Evolutionary conservation across 805 yeast species (phyloP).

Genomic region (Lipomyces orientalis): DNA sequence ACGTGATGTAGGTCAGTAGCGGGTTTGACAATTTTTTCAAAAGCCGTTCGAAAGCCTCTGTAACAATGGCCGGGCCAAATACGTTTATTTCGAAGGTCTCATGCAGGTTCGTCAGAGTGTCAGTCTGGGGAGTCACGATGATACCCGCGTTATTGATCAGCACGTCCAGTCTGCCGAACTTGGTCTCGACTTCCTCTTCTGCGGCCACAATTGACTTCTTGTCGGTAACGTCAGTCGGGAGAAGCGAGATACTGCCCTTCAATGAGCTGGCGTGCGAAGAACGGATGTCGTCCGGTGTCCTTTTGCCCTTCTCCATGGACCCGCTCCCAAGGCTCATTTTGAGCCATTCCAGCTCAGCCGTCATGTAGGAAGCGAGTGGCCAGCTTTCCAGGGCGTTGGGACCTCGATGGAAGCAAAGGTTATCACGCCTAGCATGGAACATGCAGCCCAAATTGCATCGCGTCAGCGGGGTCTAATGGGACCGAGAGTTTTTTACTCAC

Average conservation of each 20-base stretch:
- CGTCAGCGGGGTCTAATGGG: background rate
- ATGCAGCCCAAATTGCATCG: background rate
- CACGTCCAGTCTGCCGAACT: constrained; percentile 12
- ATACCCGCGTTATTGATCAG: constrained; percentile 18
- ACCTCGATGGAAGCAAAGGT: background rate
- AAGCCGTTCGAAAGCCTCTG: constrained; percentile 10
- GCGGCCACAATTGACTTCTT: background rate
- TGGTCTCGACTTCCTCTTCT: constrained; percentile 5
- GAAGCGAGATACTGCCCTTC: background rate
- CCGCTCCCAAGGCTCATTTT: background rate
- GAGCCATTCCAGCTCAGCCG: background rate
- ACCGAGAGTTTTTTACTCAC: background rate
- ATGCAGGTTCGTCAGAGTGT: background rate
- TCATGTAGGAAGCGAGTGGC: background rate
- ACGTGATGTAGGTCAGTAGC: no score
- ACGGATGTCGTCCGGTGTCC: background rate
- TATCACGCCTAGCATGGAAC: background rate
- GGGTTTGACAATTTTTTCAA: no score
- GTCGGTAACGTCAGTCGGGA: background rate
- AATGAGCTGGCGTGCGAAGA: background rate
- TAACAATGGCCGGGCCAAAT: constrained; percentile 4
- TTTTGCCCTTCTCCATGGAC: background rate
- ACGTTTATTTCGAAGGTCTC: constrained; percentile 8
- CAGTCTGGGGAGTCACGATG: background rate
- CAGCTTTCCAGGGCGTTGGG: background rate